Base-by-base conservation (phyloP, 495 filamentous ascomycete genomes). In the Aspergillus avenaceus region DNA sequence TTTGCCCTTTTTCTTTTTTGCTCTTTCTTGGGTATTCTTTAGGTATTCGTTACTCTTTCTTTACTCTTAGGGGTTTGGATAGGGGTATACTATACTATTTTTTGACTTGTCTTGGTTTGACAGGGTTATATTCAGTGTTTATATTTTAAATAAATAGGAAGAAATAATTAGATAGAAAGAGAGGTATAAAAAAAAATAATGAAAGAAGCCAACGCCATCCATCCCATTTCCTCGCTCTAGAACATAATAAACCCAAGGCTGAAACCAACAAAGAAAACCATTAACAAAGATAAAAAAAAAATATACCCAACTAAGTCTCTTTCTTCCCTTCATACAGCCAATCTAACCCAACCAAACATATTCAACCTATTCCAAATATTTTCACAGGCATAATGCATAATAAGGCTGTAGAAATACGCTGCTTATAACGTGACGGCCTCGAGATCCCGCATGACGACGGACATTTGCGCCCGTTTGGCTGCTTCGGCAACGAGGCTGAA, bases 401-500 rank as follows among this genome's bases (percentile, higher is more conserved):
- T 24, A 28, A 47, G 21, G 26, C 32, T n/a, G n/a, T n/a, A n/a
- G n/a, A n/a, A n/a, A n/a, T n/a, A n/a, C n/a, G n/a, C n/a, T n/a
- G 26, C 52, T 60, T 63, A 76, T 49, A 76, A 61, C 37, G 69
- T 67, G 41, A 76, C 65, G 18, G 70, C 67, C 52, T 76, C 88
- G 59, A 97, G 69, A 68, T 97, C 92, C 47, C 92, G 75, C 80
- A 90, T 86, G 51, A 97, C 63, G 49, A 88, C 80, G 6, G 87
- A 86, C 77, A 96, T 86, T 70, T 95, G 89, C 7, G 92, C 92
- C 36, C 92, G 80, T 63, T 95, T 95, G 43, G 90, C 92, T 3
- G 92, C 92, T 70, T 97, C 92, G n/a, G 91, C 91, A 12, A 97
- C 81, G 19, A 97, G 77, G 44, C 78, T 91, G 63, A 89, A 88